Conservation (phyloP, 768 basidiomycete genomes). For the Rickenella mellea region DNA sequence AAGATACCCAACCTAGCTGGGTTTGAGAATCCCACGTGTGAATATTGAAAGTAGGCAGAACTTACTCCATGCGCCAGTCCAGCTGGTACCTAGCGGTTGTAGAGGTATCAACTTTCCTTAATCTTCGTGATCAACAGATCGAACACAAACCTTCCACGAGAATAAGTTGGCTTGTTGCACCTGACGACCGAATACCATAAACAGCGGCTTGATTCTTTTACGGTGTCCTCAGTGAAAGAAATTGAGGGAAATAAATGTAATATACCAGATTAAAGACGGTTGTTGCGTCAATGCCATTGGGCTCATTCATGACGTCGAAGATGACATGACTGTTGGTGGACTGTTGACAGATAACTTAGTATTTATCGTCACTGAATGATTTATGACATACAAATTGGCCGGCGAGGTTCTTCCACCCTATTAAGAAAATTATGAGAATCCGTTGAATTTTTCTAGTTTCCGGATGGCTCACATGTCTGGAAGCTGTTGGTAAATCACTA, state of each 20-base stretch:
- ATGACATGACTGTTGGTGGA: conserved; percentile 37
- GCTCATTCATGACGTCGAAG: conserved; percentile 64
- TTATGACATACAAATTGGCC: conserved; percentile 35
- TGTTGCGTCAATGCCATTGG: conserved; percentile 45
- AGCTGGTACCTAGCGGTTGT: too few species aligned
- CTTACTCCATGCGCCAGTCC: conserved; percentile 52
- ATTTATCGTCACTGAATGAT: background rate
- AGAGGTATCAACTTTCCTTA: too few species aligned
- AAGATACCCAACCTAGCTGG: conserved; percentile 38
- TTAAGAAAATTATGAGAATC: background rate
- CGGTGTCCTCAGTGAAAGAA: conserved; percentile 2
- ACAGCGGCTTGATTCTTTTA: conserved; percentile 51
- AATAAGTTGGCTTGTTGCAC: conserved; percentile 40
- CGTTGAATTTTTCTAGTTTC: conserved; percentile 4
- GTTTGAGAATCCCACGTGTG: conserved; percentile 2
- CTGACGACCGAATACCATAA: conserved; percentile 52
- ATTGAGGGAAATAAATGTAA: conserved; percentile 3
- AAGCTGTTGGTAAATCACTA: conserved; percentile 23
- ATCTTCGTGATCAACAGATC: too few species aligned
- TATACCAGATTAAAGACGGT: conserved; percentile 41
- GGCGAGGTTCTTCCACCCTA: conserved; percentile 52
- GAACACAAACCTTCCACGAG: conserved; percentile 30
- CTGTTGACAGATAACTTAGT: conserved; percentile 8
- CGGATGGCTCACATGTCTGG: conserved; percentile 32
- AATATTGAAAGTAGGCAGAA: background rate